Evolutionary conservation across 2,329 filamentous ascomycete genomes (phyloP).

Genomic region (Microcyclospora tardicrescens): DNA sequence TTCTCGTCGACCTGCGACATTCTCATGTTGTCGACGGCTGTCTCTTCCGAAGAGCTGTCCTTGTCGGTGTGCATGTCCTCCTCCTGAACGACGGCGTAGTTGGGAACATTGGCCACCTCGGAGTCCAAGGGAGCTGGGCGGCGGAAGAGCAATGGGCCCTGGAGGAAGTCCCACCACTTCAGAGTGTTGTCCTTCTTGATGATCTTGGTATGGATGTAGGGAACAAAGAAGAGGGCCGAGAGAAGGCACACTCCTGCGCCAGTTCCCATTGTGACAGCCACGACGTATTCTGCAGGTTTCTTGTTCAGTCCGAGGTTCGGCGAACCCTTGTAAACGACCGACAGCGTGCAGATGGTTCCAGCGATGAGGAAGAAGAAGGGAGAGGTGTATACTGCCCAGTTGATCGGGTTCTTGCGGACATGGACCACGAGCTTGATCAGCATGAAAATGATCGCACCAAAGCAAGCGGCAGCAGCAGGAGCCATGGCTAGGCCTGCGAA

Average conservation of each 20-base stretch:
- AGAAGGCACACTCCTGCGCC: constrained; percentile 27
- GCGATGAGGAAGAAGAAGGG: constrained; percentile 39
- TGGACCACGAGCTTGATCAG: constrained; percentile 39
- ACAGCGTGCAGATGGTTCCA: constrained; percentile 39
- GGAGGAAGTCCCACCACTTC: constrained; percentile 20
- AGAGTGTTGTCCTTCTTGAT: constrained; percentile 22
- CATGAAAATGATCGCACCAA: constrained; percentile 38
- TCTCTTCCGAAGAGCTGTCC: background rate
- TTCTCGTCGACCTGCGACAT: constrained; percentile 35
- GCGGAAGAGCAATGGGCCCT: constrained; percentile 28
- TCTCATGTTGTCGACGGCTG: background rate
- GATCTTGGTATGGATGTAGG: constrained; percentile 21
- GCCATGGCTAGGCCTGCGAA: constrained; percentile 35
- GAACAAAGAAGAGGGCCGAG: constrained; percentile 29
- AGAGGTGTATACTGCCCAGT: constrained; percentile 36
- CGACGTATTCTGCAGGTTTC: constrained; percentile 29
- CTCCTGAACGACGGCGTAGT: constrained; percentile 67
- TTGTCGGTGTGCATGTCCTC: constrained; percentile 33
- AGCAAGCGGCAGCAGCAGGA: constrained; percentile 34
- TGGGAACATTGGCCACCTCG: constrained; percentile 48
- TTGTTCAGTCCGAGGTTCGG: constrained; percentile 34
- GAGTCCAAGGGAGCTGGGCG: constrained; percentile 43
- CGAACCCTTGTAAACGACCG: constrained; percentile 43
- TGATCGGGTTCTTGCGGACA: constrained; percentile 36
- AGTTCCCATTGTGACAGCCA: constrained; percentile 37